A percentile compares a stretch with the other conserved stretches of the same genome.
These are phyloP conservation scores for Boletus coccyginus DNA, from an alignment of 768 basidiomycete genomes.

Conservation along the genomic window DNA sequence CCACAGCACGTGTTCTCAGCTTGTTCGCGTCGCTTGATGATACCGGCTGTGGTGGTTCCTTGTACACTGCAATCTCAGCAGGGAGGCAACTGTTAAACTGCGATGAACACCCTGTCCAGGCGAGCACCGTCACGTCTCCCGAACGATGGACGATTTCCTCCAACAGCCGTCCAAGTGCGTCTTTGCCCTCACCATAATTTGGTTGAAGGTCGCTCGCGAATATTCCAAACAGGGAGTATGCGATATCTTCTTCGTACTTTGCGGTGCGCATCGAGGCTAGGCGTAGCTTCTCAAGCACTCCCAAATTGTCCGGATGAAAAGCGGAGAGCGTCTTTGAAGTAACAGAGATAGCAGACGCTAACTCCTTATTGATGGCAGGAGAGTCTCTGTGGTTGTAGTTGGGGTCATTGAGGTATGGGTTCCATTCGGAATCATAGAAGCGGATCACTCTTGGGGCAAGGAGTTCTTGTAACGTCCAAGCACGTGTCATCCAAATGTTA, in stretches of 20 bases:
- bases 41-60: not conserved
- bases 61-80: conserved; percentile 1
- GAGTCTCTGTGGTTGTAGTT: conserved; percentile 1
- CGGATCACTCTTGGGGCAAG: conserved; percentile 6
- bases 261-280: not conserved
- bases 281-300: conserved; percentile 1
- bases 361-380: not conserved
- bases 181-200: not conserved
- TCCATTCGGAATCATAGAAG: conserved; percentile 8
- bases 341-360: not conserved
- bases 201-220: conserved; percentile 2
- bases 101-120: conserved; percentile 1
- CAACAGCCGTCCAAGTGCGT: conserved; percentile 1
- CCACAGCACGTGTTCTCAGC: not conserved
- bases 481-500: conserved; percentile 5
- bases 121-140: conserved; percentile 2
- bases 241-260: not conserved
- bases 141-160: conserved; percentile 6
- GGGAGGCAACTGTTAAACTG: conserved; percentile 4
- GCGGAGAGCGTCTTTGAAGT: not conserved
- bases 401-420: not conserved
- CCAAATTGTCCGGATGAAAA: not conserved
- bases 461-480: conserved; percentile 7
- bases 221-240: conserved; percentile 4
- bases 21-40: not conserved